Evolutionary conservation across 495 filamentous ascomycete species (phyloP).

Genomic region (Xylaria sp.): DNA sequence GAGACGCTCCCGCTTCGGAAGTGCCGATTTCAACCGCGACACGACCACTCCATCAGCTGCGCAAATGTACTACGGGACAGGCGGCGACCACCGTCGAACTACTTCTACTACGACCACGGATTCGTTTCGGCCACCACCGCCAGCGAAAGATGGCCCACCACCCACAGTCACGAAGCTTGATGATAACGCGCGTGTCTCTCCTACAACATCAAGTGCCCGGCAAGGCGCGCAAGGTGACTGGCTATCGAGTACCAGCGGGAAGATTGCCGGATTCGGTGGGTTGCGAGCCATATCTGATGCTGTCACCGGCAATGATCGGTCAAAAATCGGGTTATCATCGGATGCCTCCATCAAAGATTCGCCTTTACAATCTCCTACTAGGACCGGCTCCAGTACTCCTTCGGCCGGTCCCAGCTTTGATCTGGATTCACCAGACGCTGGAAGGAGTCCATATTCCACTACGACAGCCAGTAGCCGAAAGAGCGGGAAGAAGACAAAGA

Average conservation of each 20-base stretch:
- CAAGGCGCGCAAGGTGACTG: conserved; percentile 59
- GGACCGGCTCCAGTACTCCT: conserved; percentile 86
- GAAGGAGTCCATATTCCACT: conserved; percentile 60
- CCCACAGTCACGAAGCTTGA: conserved; percentile 75
- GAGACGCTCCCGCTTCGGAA: conserved; percentile 80
- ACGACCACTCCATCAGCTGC: conserved; percentile 48
- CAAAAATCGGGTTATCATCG: conserved; percentile 58
- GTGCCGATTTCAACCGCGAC: conserved; percentile 64
- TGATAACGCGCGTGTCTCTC: conserved; percentile 53
- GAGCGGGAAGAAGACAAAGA: conserved; percentile 75
- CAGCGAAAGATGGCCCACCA: conserved; percentile 54
- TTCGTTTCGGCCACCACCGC: conserved; percentile 54
- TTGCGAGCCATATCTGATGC: conserved; percentile 84
- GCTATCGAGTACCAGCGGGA: conserved; percentile 59
- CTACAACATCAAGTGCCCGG: conserved; percentile 57
- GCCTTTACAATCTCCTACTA: conserved; percentile 69
- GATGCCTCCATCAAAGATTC: conserved; percentile 70
- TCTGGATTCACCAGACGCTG: conserved; percentile 71
- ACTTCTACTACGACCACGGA: conserved; percentile 58
- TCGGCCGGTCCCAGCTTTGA: conserved; percentile 83
- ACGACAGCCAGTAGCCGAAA: conserved; percentile 57
- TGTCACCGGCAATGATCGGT: conserved; percentile 67
- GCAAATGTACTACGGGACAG: conserved; percentile 69
- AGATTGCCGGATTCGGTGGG: conserved; percentile 62
- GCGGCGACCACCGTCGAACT: conserved; percentile 53